phyloP scores from a whole-genome alignment of 352 stramenopile genomes.

The Phytophthora hibernalis region DNA sequence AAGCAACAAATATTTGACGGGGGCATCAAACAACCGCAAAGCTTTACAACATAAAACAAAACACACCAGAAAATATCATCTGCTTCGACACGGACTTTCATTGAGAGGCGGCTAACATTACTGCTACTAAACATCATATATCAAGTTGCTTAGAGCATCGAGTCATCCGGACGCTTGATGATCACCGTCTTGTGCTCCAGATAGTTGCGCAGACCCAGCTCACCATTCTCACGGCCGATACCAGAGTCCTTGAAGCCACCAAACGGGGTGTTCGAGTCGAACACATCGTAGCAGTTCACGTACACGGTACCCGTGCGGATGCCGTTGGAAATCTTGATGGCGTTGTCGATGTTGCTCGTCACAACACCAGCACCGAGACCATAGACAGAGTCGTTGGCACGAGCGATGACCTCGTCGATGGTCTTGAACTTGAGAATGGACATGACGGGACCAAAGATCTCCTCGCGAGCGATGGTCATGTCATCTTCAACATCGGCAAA shows the following conservation, averaged over 20 bases:
- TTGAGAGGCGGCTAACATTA: slow-evolving; percentile 11
- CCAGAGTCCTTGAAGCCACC: slow-evolving; percentile 89
- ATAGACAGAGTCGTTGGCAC: slow-evolving; percentile 87
- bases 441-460: slow-evolving; percentile 93
- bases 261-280: slow-evolving; percentile 84
- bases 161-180: slow-evolving; percentile 61
- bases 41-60: too few relatives aligned
- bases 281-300: slow-evolving; percentile 94
- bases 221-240: slow-evolving; percentile 77
- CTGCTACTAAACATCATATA: slow-evolving; percentile 2
- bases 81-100: slow-evolving; percentile 11
- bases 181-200: slow-evolving; percentile 76
- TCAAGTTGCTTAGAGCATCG: slow-evolving; percentile 36
- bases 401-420: slow-evolving; percentile 84
- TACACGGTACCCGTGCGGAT: slow-evolving; percentile 93
- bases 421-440: slow-evolving; percentile 88
- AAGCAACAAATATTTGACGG: too few relatives aligned
- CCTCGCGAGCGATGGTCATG: slow-evolving; percentile 88
- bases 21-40: too few relatives aligned
- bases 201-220: slow-evolving; percentile 76
- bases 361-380: slow-evolving; percentile 90
- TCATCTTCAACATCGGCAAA: slow-evolving; percentile 78
- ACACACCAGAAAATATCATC: background rate
- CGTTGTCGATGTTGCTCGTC: slow-evolving; percentile 83
- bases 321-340: slow-evolving; percentile 83